Conservation (phyloP, 176 grass and related monocot species). For the Leersia perrieri region DNA sequence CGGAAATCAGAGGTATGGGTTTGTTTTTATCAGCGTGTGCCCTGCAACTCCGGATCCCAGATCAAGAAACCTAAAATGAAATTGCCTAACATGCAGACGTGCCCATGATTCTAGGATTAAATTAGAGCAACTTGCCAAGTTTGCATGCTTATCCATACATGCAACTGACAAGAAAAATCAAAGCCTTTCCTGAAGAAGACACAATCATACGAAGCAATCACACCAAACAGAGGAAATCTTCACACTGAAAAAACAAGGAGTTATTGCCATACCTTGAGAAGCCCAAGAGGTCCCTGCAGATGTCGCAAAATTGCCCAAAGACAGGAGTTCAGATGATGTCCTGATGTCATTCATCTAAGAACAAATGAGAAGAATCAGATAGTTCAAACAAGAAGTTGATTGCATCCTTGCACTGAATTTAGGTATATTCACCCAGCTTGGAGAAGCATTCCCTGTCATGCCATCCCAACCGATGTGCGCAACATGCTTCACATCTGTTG, state of each 20-base stretch:
- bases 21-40: constrained; percentile 1
- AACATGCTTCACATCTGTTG: constrained; percentile 72
- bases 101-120: not conserved
- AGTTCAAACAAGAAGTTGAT: not conserved
- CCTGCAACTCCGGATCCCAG: not conserved
- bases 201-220: not conserved
- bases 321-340: constrained; percentile 38
- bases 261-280: constrained; percentile 51
- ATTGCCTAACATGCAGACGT: not conserved
- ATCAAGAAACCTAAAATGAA: not conserved
- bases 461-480: constrained; percentile 65
- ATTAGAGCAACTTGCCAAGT: not conserved
- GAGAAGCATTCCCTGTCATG: constrained; percentile 28
- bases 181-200: not conserved
- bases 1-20: not conserved
- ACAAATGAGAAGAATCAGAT: not conserved
- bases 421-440: constrained; percentile 56
- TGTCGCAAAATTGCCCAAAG: constrained; percentile 33
- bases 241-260: not conserved
- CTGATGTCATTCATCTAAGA: constrained; percentile 45
- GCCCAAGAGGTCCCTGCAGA: constrained; percentile 54
- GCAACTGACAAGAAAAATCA: not conserved
- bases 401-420: not conserved
- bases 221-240: not conserved
- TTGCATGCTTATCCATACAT: not conserved